phyloP scores from a whole-genome alignment of 768 basidiomycete genomes.

The Clitopilus passeckerianus region DNA sequence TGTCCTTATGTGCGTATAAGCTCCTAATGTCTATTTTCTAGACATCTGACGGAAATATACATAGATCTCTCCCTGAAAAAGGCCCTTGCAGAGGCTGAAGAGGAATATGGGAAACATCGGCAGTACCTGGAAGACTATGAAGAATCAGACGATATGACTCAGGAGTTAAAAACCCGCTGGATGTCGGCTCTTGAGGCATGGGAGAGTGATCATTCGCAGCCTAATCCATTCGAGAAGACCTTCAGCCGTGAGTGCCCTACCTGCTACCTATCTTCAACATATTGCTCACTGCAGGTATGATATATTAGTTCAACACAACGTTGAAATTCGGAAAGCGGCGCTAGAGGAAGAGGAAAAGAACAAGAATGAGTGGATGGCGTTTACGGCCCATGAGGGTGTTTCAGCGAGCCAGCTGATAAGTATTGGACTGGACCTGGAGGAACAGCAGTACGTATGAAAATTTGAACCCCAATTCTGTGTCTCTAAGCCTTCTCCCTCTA shows the following conservation, averaged over 20 bases:
- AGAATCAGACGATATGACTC: not conserved
- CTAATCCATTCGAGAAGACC: slow-evolving; percentile 5
- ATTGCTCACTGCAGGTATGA: slow-evolving; percentile 2
- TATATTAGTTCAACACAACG: slow-evolving; percentile 10
- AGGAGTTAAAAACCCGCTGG: slow-evolving; percentile 5
- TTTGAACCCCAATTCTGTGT: not conserved
- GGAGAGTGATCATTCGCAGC: slow-evolving; percentile 7
- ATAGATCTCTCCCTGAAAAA: slow-evolving; percentile 4
- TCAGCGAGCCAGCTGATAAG: slow-evolving; percentile 8
- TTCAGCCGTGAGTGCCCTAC: slow-evolving; percentile 5
- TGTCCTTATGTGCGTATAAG: slow-evolving; percentile 17
- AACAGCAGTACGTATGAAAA: slow-evolving; percentile 12
- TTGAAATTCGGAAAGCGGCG: slow-evolving; percentile 4
- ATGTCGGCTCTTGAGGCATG: slow-evolving; percentile 9
- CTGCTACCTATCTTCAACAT: not conserved
- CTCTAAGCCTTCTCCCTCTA: not conserved
- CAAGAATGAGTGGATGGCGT: not conserved
- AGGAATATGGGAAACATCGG: slow-evolving; percentile 5
- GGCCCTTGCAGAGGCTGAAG: slow-evolving; percentile 6
- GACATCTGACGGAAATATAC: not conserved
- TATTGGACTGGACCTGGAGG: slow-evolving; percentile 12
- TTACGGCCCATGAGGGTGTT: slow-evolving; percentile 5
- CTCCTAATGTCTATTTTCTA: not conserved
- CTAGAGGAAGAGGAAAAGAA: slow-evolving; percentile 8
- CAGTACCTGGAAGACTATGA: slow-evolving; percentile 5